These are phyloP conservation scores for Cercospora canescens DNA, from an alignment of 2,329 filamentous ascomycete species.

Conservation along the genomic window DNA sequence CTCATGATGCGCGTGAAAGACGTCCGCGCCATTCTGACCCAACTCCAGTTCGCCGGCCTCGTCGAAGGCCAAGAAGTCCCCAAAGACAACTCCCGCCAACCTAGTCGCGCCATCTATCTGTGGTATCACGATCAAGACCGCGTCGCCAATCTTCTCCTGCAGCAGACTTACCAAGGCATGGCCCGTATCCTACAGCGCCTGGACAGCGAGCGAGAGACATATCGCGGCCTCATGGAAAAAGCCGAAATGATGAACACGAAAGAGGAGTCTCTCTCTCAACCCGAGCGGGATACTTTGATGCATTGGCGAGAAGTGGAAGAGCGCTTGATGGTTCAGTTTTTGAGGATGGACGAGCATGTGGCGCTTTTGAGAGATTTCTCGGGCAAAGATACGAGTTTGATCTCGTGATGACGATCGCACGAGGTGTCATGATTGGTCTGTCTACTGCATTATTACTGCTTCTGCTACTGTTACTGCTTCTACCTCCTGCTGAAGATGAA, in stretches of 20 bases:
- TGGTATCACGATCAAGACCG: constrained; percentile 86
- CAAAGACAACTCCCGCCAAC: constrained; percentile 77
- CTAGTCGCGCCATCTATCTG: constrained; percentile 82
- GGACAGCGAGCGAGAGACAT: constrained; percentile 70
- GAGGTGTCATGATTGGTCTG: background rate
- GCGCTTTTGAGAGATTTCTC: constrained; percentile 63
- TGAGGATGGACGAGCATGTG: constrained; percentile 80
- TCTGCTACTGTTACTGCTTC: background rate
- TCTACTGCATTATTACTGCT: background rate
- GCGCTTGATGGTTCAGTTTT: constrained; percentile 75
- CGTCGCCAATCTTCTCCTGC: constrained; percentile 68
- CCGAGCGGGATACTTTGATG: constrained; percentile 70
- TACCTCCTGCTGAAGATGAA: background rate
- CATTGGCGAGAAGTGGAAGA: constrained; percentile 63
- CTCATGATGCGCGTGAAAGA: constrained; percentile 84
- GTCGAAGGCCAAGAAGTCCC: constrained; percentile 94
- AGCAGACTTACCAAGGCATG: constrained; percentile 89
- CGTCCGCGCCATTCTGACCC: constrained; percentile 78
- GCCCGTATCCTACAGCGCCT: constrained; percentile 79
- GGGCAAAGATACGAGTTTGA: constrained; percentile 29
- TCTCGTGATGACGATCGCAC: constrained; percentile 17
- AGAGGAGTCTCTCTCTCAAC: constrained; percentile 72
- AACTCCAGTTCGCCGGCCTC: constrained; percentile 82
- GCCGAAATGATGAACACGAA: constrained; percentile 83
- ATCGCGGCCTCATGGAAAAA: constrained; percentile 73